Percentiles rank a stretch among this genome's conserved stretches.
Evolutionary conservation across 352 stramenopile species (phyloP).

Genomic region (Phytophthora pisi): DNA sequence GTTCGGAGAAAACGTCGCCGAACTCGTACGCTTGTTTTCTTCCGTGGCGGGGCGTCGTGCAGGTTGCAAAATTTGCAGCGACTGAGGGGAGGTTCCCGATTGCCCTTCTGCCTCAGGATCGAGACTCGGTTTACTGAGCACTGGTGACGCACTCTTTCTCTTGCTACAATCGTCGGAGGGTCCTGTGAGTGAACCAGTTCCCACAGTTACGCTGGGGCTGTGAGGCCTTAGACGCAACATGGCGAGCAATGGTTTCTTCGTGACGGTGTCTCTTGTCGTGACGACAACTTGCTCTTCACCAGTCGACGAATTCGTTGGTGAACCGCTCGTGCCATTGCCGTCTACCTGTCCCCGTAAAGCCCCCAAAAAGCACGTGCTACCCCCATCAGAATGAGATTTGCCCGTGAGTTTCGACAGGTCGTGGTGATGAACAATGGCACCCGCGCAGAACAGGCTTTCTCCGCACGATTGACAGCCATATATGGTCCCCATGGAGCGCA

Average conservation of each 20-base stretch:
- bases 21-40: conserved; percentile 16
- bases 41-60: conserved; percentile 14
- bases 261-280: conserved; percentile 12
- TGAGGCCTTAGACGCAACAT: conserved; percentile 64
- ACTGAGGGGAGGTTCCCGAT: conserved; percentile 1
- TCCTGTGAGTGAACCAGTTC: neutral
- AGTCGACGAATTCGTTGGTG: neutral
- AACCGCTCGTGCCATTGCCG: neutral
- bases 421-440: conserved; percentile 53
- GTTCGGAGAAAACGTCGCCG: conserved; percentile 4
- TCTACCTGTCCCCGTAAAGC: conserved; percentile 16
- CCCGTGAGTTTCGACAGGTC: conserved; percentile 16
- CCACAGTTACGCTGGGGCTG: conserved; percentile 37
- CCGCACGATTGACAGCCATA: conserved; percentile 68
- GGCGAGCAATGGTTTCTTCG: conserved; percentile 52
- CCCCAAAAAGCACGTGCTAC: conserved; percentile 19
- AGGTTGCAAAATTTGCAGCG: conserved; percentile 20
- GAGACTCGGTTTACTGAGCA: conserved; percentile 9
- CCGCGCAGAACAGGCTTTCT: conserved; percentile 68
- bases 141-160: conserved; percentile 15
- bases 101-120: conserved; percentile 1
- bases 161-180: conserved; percentile 1
- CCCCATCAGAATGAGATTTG: neutral
- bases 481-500: conserved; percentile 75
- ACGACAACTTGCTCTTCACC: conserved; percentile 11